These are phyloP conservation scores for Penicillium samsonianum DNA, from an alignment of 495 filamentous ascomycete genomes.

Conservation along the genomic window DNA sequence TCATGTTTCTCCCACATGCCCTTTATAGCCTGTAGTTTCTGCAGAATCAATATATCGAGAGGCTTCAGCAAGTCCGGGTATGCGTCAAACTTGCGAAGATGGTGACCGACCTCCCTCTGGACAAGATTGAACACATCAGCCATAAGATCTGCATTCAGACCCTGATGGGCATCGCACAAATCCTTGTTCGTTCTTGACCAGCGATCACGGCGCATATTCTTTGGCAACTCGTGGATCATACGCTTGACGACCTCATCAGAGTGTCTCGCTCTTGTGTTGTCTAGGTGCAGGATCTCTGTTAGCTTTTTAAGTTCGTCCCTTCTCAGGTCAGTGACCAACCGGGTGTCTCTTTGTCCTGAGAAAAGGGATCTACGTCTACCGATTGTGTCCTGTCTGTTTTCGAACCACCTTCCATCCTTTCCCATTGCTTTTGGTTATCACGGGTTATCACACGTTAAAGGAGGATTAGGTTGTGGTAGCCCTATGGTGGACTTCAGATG, in stretches of 20 bases:
- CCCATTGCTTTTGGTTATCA: not conserved
- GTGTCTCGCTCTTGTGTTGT: slow-evolving; percentile 3
- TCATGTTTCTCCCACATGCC: slow-evolving; percentile 36
- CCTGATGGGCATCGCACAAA: slow-evolving; percentile 20
- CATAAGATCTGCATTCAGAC: slow-evolving; percentile 28
- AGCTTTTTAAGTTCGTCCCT: slow-evolving; percentile 25
- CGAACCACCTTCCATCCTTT: not conserved
- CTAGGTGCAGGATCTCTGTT: slow-evolving; percentile 28
- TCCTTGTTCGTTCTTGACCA: not conserved
- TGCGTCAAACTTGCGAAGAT: slow-evolving; percentile 27
- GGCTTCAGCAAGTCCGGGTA: slow-evolving; percentile 20
- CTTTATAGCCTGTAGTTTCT: slow-evolving; percentile 22
- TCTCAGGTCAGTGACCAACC: slow-evolving; percentile 23
- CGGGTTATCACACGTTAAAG: not conserved
- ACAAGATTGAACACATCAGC: slow-evolving; percentile 26
- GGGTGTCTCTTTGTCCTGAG: slow-evolving; percentile 18
- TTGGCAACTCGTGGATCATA: slow-evolving; percentile 23
- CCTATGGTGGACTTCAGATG: not conserved
- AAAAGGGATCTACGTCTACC: not conserved
- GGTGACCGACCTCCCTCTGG: slow-evolving; percentile 24
- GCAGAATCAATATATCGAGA: slow-evolving; percentile 17
- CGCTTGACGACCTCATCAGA: slow-evolving; percentile 6
- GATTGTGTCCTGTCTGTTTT: not conserved
- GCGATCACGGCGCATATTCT: slow-evolving; percentile 10
- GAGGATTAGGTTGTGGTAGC: not conserved